phyloP scores from a whole-genome alignment of 108 stramenopile species.

The Pseudonitzschia delicatissima region DNA sequence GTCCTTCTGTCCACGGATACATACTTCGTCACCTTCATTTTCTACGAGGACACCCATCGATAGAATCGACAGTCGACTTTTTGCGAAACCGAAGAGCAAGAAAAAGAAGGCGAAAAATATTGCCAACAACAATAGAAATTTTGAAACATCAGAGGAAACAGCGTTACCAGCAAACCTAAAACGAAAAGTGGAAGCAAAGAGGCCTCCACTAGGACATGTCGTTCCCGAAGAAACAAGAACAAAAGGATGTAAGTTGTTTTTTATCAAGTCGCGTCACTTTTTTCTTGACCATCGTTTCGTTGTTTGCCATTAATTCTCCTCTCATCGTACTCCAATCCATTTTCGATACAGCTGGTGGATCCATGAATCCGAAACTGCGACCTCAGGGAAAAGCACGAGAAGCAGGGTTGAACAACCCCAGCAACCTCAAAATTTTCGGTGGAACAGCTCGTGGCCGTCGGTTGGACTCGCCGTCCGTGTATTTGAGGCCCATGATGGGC shows the following conservation, averaged over 20 bases:
- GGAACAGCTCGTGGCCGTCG: constrained; percentile 74
- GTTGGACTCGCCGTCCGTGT: constrained; percentile 89
- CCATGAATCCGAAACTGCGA: constrained; percentile 51
- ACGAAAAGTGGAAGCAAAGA: constrained; percentile 65
- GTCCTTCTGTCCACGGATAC: background rate
- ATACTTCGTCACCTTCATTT: background rate
- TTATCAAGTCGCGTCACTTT: background rate
- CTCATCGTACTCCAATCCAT: background rate
- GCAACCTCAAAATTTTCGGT: constrained; percentile 75
- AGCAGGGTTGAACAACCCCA: constrained; percentile 70
- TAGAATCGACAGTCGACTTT: background rate
- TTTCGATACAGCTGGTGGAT: constrained; percentile 48
- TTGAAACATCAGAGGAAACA: background rate
- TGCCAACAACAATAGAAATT: constrained; percentile 4
- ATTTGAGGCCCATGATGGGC: constrained; percentile 97
- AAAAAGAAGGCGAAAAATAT: background rate
- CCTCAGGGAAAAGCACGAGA: constrained; percentile 77
- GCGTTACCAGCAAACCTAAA: constrained; percentile 71
- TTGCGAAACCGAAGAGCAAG: constrained; percentile 9
- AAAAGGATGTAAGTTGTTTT: constrained; percentile 25
- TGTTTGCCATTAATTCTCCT: constrained; percentile 9
- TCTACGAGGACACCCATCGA: background rate
- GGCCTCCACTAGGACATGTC: constrained; percentile 70
- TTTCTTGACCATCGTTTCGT: constrained; percentile 5
- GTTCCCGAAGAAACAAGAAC: constrained; percentile 53